Percentiles rank a stretch among this genome's conserved stretches.
Evolutionary conservation across 1,284 basidiomycete species (phyloP).

Genomic region (Ganoderma lucidum): DNA sequence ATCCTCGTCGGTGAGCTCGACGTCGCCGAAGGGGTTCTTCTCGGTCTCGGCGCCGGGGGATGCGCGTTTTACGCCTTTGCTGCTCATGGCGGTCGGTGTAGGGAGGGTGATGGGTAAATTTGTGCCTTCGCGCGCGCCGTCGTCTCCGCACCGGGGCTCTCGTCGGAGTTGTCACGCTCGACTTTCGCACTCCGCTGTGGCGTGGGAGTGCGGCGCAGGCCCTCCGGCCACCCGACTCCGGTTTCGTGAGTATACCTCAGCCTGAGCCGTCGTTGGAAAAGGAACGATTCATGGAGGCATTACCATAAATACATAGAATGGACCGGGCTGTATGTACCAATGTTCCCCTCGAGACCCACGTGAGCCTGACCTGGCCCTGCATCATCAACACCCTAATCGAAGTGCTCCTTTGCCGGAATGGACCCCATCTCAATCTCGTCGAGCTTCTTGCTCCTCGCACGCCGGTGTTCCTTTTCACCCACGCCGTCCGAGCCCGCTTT

Average conservation of each 20-base stretch:
- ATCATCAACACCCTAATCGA: constrained; percentile 55
- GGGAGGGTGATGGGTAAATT: constrained; percentile 35
- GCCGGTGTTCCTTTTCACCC: constrained; percentile 46
- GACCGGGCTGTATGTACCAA: constrained; percentile 10
- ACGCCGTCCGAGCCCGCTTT: constrained; percentile 44
- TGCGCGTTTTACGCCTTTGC: constrained; percentile 72
- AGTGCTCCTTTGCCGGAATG: constrained; percentile 63
- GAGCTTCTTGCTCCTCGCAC: constrained; percentile 50
- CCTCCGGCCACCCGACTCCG: background rate
- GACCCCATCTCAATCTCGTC: constrained; percentile 66
- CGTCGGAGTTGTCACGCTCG: constrained; percentile 36
- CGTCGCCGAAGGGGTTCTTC: constrained; percentile 70
- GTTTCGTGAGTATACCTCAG: too few relatives aligned
- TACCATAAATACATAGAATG: constrained; percentile 32
- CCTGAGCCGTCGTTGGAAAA: background rate
- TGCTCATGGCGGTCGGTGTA: constrained; percentile 35
- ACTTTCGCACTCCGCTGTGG: constrained; percentile 34
- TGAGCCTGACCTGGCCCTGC: background rate
- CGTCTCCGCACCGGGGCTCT: constrained; percentile 22
- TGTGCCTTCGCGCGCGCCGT: constrained; percentile 30
- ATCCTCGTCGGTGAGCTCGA: constrained; percentile 74
- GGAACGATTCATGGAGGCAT: constrained; percentile 14
- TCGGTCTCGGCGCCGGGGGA: constrained; percentile 75
- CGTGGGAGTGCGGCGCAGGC: constrained; percentile 13
- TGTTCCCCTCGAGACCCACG: background rate